These are phyloP conservation scores for Acacia pycnantha DNA, from an alignment of 331 rosid genomes.

Conservation along the genomic window DNA sequence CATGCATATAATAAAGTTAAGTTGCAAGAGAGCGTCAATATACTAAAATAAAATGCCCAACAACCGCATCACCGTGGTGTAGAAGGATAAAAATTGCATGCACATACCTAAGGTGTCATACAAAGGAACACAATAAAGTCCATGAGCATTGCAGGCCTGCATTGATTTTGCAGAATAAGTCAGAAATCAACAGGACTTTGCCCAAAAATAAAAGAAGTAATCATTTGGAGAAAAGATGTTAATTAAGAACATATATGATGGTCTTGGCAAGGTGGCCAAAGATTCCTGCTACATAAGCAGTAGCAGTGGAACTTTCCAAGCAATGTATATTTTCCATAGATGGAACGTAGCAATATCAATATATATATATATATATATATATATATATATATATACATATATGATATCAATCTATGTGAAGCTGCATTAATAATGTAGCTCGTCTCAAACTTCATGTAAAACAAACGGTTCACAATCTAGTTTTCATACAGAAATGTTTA, in stretches of 20 bases:
- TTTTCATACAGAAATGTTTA: constrained; percentile 5
- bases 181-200: neutral
- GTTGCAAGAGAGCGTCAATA: constrained; percentile 2
- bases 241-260: neutral
- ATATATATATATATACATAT: no score
- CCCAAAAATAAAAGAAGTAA: neutral
- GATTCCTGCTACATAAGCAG: neutral
- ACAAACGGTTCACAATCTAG: neutral
- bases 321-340: constrained; percentile 4
- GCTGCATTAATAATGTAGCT: neutral
- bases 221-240: constrained; percentile 16
- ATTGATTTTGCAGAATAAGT: constrained; percentile 31
- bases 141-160: constrained; percentile 99
- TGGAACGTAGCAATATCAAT: neutral
- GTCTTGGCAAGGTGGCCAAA: neutral
- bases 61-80: constrained; percentile 1
- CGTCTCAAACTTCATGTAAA: neutral
- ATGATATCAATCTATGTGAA: neutral
- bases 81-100: constrained; percentile 27
- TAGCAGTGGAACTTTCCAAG: neutral
- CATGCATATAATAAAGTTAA: constrained; percentile 14
- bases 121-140: constrained; percentile 90
- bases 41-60: constrained; percentile 6
- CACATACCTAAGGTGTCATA: constrained; percentile 90
- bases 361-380: neutral